Conservation (phyloP, 106 monocot genomes). For the Dendrobium officinale region DNA sequence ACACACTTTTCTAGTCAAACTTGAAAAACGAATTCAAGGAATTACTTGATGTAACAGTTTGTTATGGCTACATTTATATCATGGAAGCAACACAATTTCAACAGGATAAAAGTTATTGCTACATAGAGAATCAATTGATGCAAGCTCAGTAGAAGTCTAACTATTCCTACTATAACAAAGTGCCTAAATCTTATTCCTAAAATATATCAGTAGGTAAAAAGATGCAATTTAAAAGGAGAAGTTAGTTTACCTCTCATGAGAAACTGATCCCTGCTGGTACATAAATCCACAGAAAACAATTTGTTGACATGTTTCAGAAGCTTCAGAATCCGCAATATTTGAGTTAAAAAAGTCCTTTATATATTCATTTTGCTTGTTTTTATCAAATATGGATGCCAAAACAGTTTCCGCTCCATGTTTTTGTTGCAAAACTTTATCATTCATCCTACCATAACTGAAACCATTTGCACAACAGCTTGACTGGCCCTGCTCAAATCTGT, state of each 20-base stretch:
- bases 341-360: slow-evolving; percentile 31
- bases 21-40: no score
- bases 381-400: background rate
- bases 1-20: no score
- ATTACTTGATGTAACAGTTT: no score
- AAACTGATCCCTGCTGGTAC: slow-evolving; percentile 28
- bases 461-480: slow-evolving; percentile 8
- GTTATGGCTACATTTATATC: no score
- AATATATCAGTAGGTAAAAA: background rate
- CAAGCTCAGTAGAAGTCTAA: no score
- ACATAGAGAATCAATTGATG: no score
- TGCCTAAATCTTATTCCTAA: background rate
- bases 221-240: background rate
- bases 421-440: background rate
- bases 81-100: no score
- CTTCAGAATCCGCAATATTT: slow-evolving; percentile 33
- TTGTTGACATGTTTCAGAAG: slow-evolving; percentile 44
- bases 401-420: slow-evolving; percentile 1
- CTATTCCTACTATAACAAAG: no score
- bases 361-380: slow-evolving; percentile 8
- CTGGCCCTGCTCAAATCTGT: slow-evolving; percentile 12
- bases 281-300: slow-evolving; percentile 44
- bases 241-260: slow-evolving; percentile 37
- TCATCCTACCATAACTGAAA: background rate
- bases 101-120: no score